Evolutionary conservation across 225 moss, liverwort and hornwort species (phyloP), one percentile per base, ranked within the genome.

Genomic region (Climacium dendroides): DNA sequence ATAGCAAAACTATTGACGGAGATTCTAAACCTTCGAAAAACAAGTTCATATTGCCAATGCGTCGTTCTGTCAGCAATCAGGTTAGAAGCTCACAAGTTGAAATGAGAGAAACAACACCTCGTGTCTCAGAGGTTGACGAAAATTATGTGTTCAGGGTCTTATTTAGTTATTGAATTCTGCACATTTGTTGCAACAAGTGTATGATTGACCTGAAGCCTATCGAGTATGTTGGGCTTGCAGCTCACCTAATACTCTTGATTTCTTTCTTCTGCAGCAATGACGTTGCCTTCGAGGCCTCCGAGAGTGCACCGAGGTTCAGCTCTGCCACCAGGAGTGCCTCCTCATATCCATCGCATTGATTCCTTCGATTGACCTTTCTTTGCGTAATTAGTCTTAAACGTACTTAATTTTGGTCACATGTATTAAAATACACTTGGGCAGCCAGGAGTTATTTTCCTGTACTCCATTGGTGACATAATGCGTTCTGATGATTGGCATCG

Each of bases 271-370:
- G 47, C 87, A 82, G 89, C 61, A 62, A 89, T 89, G 90, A 81
- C 83, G 30, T 79, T 87, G 76, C 20, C 82, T 72, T 85, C 74
- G 32, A 85, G 75, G 28, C 63, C 88, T 77, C 72, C 65, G 16
- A 91, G 59, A 84, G 80, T 91, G 19, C 91, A 88, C 55, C 89
- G 81, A 70, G 93, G 93, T 60, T 86, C 84, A 63, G 77, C 91
- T 80, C 83, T 93, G 72, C 93, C 91, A 86, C 93, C 91, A 35
- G 86, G 93, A 81, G 77, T 91, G 43, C 88, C 86, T 89, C 85
- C 84, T 93, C 93, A 93, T 93, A 93, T 93, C 91, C 89, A 85
- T 86, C 19, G 3, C 67, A 80, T 39, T 73, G 35, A 45, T 74
- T 80, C 58, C 34, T 30, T n/a, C 34, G 7, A 26, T 80, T 62